Evolutionary conservation across 1,284 basidiomycete species (phyloP).

Genomic region (Takashimella tepidaria): DNA sequence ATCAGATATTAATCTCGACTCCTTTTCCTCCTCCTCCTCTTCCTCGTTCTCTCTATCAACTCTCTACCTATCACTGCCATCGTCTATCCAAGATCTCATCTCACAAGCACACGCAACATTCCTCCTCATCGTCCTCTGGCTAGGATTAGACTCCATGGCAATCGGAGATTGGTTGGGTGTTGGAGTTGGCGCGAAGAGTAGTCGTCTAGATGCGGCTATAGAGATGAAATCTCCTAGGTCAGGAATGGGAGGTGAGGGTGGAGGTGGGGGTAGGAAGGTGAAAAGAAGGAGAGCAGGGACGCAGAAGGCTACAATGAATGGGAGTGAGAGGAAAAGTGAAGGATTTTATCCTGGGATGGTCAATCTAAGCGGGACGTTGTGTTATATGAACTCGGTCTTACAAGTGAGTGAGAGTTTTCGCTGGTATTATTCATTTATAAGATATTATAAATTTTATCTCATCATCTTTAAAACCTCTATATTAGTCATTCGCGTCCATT

Average conservation of each 20-base stretch:
- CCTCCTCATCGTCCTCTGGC: neutral
- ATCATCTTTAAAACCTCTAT: neutral
- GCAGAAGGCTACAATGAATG: too few species aligned
- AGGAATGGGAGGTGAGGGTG: slow-evolving; percentile 9
- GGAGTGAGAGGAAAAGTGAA: too few species aligned
- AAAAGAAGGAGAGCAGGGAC: slow-evolving; percentile 13
- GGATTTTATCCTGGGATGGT: slow-evolving; percentile 73
- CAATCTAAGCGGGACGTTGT: slow-evolving; percentile 89
- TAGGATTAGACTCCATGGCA: neutral
- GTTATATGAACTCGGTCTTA: slow-evolving; percentile 89
- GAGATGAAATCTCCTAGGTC: neutral
- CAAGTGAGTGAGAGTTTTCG: slow-evolving; percentile 56
- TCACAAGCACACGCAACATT: neutral
- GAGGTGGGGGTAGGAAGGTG: slow-evolving; percentile 25
- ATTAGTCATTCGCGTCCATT: slow-evolving; percentile 76
- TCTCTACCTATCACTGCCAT: neutral
- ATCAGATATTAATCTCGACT: too few species aligned
- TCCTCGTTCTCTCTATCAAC: neutral
- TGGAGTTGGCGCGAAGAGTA: too few species aligned
- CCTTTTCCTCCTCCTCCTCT: neutral
- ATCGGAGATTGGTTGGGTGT: neutral
- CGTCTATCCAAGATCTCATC: neutral
- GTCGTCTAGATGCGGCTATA: neutral
- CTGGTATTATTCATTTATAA: too few species aligned
- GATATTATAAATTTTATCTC: neutral